phyloP scores from a whole-genome alignment of 2,329 filamentous ascomycete genomes.

The Beauveria scarabaeidicola region DNA sequence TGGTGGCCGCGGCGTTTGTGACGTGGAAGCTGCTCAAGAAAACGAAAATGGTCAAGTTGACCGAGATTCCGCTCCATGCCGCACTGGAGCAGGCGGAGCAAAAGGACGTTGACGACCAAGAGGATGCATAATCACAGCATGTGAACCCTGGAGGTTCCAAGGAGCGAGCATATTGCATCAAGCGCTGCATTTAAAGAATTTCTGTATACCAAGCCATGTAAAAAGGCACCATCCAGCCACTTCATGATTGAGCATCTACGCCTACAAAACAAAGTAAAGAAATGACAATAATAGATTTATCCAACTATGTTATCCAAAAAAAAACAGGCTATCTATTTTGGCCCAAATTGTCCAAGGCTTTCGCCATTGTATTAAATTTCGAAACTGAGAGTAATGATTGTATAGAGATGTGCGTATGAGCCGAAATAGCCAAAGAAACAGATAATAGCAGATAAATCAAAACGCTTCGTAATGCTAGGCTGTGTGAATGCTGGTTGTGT shows the following conservation, averaged over 20 bases:
- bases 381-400: neutral
- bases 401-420: neutral
- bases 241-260: neutral
- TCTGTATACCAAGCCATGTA: neutral
- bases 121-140: neutral
- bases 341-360: neutral
- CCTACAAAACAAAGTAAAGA: neutral
- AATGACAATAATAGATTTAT: neutral
- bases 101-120: neutral
- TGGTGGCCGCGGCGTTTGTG: constrained; percentile 47
- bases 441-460: neutral
- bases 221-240: neutral
- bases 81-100: constrained; percentile 41
- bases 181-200: neutral
- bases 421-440: neutral
- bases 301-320: neutral
- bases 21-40: constrained; percentile 60
- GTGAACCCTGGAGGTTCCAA: neutral
- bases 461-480: constrained; percentile 13
- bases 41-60: constrained; percentile 44
- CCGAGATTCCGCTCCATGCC: constrained; percentile 42
- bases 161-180: neutral
- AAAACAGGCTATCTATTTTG: neutral
- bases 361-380: constrained; percentile 1
- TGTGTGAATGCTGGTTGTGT: neutral